Conservation (phyloP, 2,329 filamentous ascomycete species). For the Chaetomiaceae sp. region DNA sequence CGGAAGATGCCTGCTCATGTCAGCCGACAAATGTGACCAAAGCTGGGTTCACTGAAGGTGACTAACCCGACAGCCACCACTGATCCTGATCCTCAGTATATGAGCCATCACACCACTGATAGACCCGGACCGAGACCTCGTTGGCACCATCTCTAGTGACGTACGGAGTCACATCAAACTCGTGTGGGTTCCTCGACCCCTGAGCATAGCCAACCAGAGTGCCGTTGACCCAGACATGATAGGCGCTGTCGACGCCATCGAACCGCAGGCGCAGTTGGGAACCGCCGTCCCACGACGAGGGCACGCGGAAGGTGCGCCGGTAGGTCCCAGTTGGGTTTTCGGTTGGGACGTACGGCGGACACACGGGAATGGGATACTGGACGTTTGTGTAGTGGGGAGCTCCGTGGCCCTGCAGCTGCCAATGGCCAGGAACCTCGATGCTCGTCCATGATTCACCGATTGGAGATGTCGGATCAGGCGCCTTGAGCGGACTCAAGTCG, state of each 20-base stretch:
- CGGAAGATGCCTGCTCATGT: slow-evolving; percentile 50
- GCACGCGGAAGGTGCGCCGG: slow-evolving; percentile 48
- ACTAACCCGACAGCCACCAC: slow-evolving; percentile 56
- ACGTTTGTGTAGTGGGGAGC: slow-evolving; percentile 64
- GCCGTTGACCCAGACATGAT: slow-evolving; percentile 64
- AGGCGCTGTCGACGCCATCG: slow-evolving; percentile 66
- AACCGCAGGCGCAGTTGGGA: slow-evolving; percentile 57
- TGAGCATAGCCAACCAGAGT: slow-evolving; percentile 60
- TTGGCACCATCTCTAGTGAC: slow-evolving; percentile 41
- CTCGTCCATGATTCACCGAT: slow-evolving; percentile 34
- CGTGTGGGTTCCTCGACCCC: slow-evolving; percentile 60
- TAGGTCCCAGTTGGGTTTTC: slow-evolving; percentile 63
- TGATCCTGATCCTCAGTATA: slow-evolving; percentile 68
- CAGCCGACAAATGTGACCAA: background rate
- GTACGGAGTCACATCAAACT: slow-evolving; percentile 58
- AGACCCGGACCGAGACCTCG: slow-evolving; percentile 57
- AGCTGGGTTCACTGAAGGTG: background rate
- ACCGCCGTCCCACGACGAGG: slow-evolving; percentile 37
- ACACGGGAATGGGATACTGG: slow-evolving; percentile 58
- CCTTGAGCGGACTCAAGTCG: slow-evolving; percentile 38
- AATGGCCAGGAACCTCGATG: slow-evolving; percentile 59
- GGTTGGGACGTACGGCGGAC: slow-evolving; percentile 55
- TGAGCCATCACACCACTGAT: slow-evolving; percentile 62
- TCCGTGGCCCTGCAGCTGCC: slow-evolving; percentile 65
- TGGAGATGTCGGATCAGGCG: slow-evolving; percentile 34